phyloP scores from a whole-genome alignment of 1,284 basidiomycete species.

The Cryptococcus floricola region DNA sequence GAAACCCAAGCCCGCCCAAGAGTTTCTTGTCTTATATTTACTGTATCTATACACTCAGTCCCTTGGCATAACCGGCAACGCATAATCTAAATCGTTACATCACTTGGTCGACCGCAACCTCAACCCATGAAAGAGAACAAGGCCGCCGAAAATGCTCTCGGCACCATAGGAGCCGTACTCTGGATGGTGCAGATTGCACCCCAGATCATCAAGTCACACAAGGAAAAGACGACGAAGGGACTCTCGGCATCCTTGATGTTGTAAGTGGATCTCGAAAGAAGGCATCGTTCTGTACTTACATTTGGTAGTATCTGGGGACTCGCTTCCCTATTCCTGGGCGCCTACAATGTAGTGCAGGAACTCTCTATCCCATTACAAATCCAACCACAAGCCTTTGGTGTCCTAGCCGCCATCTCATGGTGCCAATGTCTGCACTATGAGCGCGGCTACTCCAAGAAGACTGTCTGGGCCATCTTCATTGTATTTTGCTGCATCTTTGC shows the following conservation, averaged over 20 bases:
- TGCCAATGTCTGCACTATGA: slow-evolving; percentile 64
- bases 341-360: slow-evolving; percentile 64
- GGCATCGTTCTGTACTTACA: background rate
- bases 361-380: slow-evolving; percentile 65
- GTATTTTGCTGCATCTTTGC: slow-evolving; percentile 53
- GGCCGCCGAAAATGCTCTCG: slow-evolving; percentile 57
- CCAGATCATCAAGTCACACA: slow-evolving; percentile 65
- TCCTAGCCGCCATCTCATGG: slow-evolving; percentile 63
- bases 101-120: background rate
- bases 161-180: slow-evolving; percentile 56
- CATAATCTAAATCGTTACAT: background rate
- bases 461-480: slow-evolving; percentile 49
- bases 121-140: slow-evolving; percentile 10
- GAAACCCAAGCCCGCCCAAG: no score
- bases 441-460: slow-evolving; percentile 36
- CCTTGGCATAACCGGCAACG: no score
- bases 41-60: no score
- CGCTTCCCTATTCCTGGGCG: slow-evolving; percentile 62
- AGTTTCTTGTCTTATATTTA: no score
- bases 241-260: slow-evolving; percentile 68
- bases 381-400: slow-evolving; percentile 70
- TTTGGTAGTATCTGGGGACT: slow-evolving; percentile 58
- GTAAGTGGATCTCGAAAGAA: slow-evolving; percentile 23
- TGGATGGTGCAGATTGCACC: slow-evolving; percentile 58
- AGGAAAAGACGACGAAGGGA: slow-evolving; percentile 67